Base-by-base conservation (phyloP, 768 basidiomycete species). In the Pholiota microspora region DNA sequence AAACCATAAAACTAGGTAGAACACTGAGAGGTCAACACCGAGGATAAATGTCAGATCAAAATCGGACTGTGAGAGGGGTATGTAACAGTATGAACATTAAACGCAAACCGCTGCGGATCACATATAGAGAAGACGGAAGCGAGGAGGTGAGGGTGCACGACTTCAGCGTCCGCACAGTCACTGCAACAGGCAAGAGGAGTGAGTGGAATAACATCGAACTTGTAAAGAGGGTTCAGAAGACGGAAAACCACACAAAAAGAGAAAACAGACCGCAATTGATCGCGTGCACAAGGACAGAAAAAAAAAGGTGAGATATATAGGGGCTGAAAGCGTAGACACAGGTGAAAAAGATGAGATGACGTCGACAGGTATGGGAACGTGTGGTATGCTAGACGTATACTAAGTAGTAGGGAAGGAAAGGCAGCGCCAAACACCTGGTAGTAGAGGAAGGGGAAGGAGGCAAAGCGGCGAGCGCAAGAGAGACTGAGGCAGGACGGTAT, bases 381-480 rank as follows among this genome's bases (percentile, higher is more conserved):
- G 25, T 55, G 54, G 54, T 55, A 55, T 55, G 54, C 36, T 49
- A 46, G 45, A 46, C 52, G 52, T 45, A 49, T 49, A 55, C 54
- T 49, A 55, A 55, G 32, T 49, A 55, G 29, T 46, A 47, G n/a
- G 27, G n/a, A n/a, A 49, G 38, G 25, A 23, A 16, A 1, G 24
- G 10, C 16, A 27, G 23, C 16, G 29, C 15, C n/a, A n/a, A n/a
- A n/a, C n/a, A n/a, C n/a, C n/a, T n/a, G n/a, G n/a, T n/a, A 23
- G 29, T 21, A 7, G 27, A 47, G 25, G 25, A 28, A 9, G 45
- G 4, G 1, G 27, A 10, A 7, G 25, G 9, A 25, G 45, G 45
- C n/a, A 31, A 31, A 31, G 29, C 29, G 29, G 29, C 12, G 29
- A 31, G 12, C 29, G 12, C 12, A 12, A 40, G 23, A 21, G 38